Conservation (phyloP, 345 rosid species). For the Tarenaya hassleriana region DNA sequence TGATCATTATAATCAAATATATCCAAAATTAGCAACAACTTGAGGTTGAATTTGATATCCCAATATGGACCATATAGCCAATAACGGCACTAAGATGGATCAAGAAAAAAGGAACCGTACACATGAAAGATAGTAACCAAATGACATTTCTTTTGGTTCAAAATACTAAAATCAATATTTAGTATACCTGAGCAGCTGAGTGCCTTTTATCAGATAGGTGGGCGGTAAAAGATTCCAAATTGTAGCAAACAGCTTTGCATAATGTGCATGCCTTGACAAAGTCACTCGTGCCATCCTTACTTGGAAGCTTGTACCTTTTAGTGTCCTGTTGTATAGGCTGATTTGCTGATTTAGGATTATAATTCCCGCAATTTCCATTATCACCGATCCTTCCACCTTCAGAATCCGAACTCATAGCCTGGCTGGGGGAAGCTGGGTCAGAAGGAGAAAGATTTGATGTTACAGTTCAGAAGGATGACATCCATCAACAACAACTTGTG, state of each 20-base stretch:
- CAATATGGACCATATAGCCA: no score
- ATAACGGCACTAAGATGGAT: no score
- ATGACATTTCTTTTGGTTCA: slow-evolving; percentile 18
- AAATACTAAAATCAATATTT: not conserved
- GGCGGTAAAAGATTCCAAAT: not conserved
- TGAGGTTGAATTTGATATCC: no score
- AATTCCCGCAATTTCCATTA: no score
- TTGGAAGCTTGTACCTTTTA: slow-evolving; percentile 32
- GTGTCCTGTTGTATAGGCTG: slow-evolving; percentile 28
- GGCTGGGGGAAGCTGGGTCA: slow-evolving; percentile 30
- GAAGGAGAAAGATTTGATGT: slow-evolving; percentile 15
- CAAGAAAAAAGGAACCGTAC: no score
- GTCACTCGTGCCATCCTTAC: slow-evolving; percentile 31
- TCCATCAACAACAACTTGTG: slow-evolving; percentile 19
- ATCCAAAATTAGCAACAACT: no score
- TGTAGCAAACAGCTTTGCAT: slow-evolving; percentile 46
- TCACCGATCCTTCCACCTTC: slow-evolving; percentile 34
- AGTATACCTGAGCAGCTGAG: slow-evolving; percentile 15
- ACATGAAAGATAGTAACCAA: no score
- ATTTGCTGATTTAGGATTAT: slow-evolving; percentile 13
- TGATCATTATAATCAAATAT: no score
- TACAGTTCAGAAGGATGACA: slow-evolving; percentile 16
- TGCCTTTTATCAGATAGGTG: slow-evolving; percentile 7
- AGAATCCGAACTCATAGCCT: slow-evolving; percentile 21
- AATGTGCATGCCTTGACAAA: slow-evolving; percentile 30